phyloP scores from a whole-genome alignment of 2,329 filamentous ascomycete genomes.

The Aspergillus ochraceoroseus region DNA sequence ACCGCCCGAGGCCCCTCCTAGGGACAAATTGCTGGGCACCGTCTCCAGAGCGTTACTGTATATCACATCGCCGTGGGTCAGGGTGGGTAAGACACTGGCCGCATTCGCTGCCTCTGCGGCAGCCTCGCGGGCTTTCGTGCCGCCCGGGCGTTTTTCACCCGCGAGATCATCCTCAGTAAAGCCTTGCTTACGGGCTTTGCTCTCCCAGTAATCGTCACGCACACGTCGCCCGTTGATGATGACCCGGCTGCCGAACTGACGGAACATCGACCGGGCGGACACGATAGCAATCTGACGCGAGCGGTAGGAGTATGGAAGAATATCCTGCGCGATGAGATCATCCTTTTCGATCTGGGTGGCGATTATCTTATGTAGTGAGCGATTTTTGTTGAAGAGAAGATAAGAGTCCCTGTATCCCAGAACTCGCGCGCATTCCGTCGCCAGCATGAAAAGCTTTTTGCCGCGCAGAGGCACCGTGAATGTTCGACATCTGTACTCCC shows the following conservation, averaged over 20 bases:
- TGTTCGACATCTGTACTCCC: constrained; percentile 87
- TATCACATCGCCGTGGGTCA: constrained; percentile 78
- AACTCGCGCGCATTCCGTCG: constrained; percentile 92
- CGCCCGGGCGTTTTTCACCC: constrained; percentile 91
- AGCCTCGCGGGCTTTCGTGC: constrained; percentile 79
- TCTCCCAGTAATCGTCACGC: constrained; percentile 98
- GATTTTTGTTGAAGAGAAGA: constrained; percentile 95
- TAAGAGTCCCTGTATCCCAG: constrained; percentile 97
- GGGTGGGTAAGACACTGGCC: constrained; percentile 55
- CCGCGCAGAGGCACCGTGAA: constrained; percentile 88
- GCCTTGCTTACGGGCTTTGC: constrained; percentile 91
- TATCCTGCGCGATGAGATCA: constrained; percentile 89
- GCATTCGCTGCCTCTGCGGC: constrained; percentile 62
- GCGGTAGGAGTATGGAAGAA: constrained; percentile 92
- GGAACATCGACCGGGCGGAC: constrained; percentile 95
- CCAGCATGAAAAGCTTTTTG: constrained; percentile 96
- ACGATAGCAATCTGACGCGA: constrained; percentile 99
- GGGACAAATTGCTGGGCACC: constrained; percentile 63
- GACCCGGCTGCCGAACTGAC: constrained; percentile 92
- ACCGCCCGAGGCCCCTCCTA: constrained; percentile 61
- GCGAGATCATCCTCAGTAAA: constrained; percentile 96
- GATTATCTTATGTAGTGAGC: constrained; percentile 95
- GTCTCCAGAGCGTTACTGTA: constrained; percentile 73
- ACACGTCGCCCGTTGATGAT: constrained; percentile 86
- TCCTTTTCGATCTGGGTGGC: constrained; percentile 95